phyloP scores from a whole-genome alignment of 139 green algal genomes.

The Pseudopediastrum boryanum region DNA sequence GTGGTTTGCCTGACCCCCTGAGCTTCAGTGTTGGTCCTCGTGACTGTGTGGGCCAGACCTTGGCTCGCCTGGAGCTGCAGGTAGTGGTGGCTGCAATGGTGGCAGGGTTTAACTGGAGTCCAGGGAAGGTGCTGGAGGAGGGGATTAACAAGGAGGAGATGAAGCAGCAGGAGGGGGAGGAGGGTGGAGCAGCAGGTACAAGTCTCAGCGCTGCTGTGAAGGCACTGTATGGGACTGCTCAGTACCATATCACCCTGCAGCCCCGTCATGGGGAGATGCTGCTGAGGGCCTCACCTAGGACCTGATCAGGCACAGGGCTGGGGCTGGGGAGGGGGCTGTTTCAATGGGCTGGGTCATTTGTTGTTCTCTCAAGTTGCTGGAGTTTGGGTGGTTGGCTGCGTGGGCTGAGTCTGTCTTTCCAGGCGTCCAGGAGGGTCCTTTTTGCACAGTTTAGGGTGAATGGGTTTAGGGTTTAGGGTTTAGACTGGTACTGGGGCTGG shows the following conservation, averaged over 20 bases:
- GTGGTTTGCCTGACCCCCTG: not conserved
- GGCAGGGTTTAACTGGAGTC: not conserved
- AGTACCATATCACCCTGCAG: conserved; percentile 13
- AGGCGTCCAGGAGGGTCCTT: too few relatives aligned
- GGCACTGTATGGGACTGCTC: not conserved
- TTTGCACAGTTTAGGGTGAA: too few relatives aligned
- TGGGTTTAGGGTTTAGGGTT: too few relatives aligned
- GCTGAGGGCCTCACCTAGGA: too few relatives aligned
- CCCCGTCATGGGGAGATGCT: not conserved
- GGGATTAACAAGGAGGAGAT: not conserved
- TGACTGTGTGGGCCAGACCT: conserved; percentile 5
- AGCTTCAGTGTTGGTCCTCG: not conserved
- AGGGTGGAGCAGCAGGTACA: not conserved
- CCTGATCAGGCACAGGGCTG: too few relatives aligned
- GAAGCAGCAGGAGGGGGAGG: not conserved
- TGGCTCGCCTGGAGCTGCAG: not conserved
- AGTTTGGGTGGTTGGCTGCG: too few relatives aligned
- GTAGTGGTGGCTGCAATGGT: not conserved
- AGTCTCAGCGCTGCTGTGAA: not conserved
- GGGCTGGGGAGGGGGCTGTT: too few relatives aligned
- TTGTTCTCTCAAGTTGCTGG: too few relatives aligned
- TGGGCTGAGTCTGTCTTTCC: too few relatives aligned
- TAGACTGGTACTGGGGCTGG: too few relatives aligned
- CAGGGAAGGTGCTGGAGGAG: not conserved
- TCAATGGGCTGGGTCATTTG: too few relatives aligned